Percentiles rank a stretch among this genome's conserved stretches.
Conservation (phyloP, 1,284 basidiomycete genomes). For the Agaricales sp. region DNA sequence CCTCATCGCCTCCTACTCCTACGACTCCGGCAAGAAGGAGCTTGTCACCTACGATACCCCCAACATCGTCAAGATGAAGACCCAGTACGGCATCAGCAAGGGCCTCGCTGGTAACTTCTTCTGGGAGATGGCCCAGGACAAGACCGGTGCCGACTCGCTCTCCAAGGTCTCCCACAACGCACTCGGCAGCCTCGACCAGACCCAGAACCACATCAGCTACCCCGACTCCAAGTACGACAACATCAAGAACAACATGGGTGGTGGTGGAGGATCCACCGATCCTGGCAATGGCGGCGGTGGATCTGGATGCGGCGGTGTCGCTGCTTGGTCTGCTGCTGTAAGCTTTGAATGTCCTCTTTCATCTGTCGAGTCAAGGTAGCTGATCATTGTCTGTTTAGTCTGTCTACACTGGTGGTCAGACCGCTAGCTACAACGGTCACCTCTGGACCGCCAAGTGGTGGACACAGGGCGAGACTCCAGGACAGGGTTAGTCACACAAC, state of each 20-base stretch:
- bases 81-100: constrained; percentile 58
- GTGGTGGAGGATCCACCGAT: constrained; percentile 17
- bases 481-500: background rate
- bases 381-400: too few relatives aligned
- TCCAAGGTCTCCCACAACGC: constrained; percentile 36
- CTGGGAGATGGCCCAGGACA: constrained; percentile 71
- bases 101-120: constrained; percentile 72
- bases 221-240: constrained; percentile 64
- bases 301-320: constrained; percentile 36
- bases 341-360: background rate
- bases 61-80: constrained; percentile 63
- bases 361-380: constrained; percentile 1
- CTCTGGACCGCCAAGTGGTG: background rate
- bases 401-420: constrained; percentile 37
- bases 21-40: constrained; percentile 53
- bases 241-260: constrained; percentile 50
- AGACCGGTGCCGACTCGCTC: constrained; percentile 44
- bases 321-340: constrained; percentile 37
- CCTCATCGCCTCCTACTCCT: constrained; percentile 73
- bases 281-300: constrained; percentile 10
- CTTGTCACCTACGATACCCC: constrained; percentile 79
- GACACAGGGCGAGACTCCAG: background rate
- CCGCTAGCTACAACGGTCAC: constrained; percentile 28
- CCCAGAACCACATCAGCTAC: constrained; percentile 60
- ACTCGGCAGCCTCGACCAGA: constrained; percentile 47